A percentile compares a stretch with the other conserved stretches of the same genome.
phyloP scores from a whole-genome alignment of 805 yeast genomes.

The Sungouiella thailandica region DNA sequence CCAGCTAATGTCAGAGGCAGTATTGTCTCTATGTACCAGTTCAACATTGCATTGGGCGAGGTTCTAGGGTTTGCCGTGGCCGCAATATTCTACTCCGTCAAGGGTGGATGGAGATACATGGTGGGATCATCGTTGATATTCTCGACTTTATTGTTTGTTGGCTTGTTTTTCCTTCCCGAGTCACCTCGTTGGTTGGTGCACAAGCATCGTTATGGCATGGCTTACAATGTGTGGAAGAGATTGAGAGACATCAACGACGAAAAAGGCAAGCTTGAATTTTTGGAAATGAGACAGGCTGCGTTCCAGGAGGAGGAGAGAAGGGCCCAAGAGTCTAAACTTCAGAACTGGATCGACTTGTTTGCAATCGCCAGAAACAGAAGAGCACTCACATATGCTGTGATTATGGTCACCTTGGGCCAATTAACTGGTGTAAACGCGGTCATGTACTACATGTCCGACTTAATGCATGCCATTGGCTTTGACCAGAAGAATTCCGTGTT shows the following conservation, averaged over 20 bases:
- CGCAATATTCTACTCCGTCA: slow-evolving; percentile 53
- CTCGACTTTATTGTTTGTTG: slow-evolving; percentile 47
- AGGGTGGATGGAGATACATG: slow-evolving; percentile 63
- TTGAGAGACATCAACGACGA: slow-evolving; percentile 44
- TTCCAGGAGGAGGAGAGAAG: slow-evolving; percentile 40
- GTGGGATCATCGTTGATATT: slow-evolving; percentile 59
- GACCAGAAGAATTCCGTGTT: slow-evolving; percentile 46
- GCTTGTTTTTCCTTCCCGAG: slow-evolving; percentile 54
- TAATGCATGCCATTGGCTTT: slow-evolving; percentile 55
- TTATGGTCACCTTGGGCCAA: slow-evolving; percentile 59
- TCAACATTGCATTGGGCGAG: slow-evolving; percentile 63
- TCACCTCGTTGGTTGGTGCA: slow-evolving; percentile 57
- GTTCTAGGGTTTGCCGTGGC: slow-evolving; percentile 60
- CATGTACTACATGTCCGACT: slow-evolving; percentile 58
- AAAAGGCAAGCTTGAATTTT: slow-evolving; percentile 46
- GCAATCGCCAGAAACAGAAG: slow-evolving; percentile 55
- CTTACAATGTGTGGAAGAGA: slow-evolving; percentile 52
- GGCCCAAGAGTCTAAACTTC: slow-evolving; percentile 28
- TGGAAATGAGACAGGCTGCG: slow-evolving; percentile 53
- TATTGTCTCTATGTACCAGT: slow-evolving; percentile 58
- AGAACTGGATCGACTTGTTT: slow-evolving; percentile 48
- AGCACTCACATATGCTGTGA: slow-evolving; percentile 51
- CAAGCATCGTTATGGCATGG: slow-evolving; percentile 47
- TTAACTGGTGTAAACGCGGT: slow-evolving; percentile 66
- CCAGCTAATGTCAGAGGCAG: slow-evolving; percentile 57